Conservation (phyloP, 2,329 filamentous ascomycete genomes). For the Colletotrichum sp. region DNA sequence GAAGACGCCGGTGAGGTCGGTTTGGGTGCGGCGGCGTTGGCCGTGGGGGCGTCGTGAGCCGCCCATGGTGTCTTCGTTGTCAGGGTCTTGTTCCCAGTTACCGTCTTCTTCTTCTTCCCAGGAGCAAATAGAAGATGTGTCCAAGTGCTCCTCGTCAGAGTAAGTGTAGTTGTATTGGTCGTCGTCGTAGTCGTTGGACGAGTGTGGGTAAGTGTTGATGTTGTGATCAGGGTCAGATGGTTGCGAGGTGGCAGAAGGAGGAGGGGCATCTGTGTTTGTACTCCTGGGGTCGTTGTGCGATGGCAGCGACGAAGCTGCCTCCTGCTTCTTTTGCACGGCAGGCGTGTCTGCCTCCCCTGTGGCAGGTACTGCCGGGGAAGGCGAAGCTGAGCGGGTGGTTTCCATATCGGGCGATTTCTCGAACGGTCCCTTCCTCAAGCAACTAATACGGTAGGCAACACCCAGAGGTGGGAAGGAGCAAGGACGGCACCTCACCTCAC, state of each 20-base stretch:
- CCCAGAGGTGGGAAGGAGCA: background rate
- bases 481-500: background rate
- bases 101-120: constrained; percentile 19
- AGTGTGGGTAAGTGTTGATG: constrained; percentile 8
- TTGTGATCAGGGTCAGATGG: background rate
- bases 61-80: constrained; percentile 9
- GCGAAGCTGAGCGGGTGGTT: background rate
- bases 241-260: constrained; percentile 6
- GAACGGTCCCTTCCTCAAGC: background rate
- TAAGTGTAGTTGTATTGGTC: constrained; percentile 14
- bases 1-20: constrained; percentile 57
- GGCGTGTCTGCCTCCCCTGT: background rate
- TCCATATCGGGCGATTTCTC: constrained; percentile 7
- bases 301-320: constrained; percentile 4
- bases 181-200: constrained; percentile 7
- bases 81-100: constrained; percentile 12
- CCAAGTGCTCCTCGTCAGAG: constrained; percentile 15
- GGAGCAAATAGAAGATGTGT: constrained; percentile 18
- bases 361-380: constrained; percentile 16
- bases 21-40: constrained; percentile 23
- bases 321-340: background rate
- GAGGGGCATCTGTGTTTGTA: constrained; percentile 14
- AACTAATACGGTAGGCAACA: background rate
- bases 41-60: constrained; percentile 13
- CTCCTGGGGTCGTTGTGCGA: background rate